Evolutionary conservation across 768 basidiomycete species (phyloP), one percentile per base, ranked within the genome.

Genomic region (Phlegmacium glaucopus): DNA sequence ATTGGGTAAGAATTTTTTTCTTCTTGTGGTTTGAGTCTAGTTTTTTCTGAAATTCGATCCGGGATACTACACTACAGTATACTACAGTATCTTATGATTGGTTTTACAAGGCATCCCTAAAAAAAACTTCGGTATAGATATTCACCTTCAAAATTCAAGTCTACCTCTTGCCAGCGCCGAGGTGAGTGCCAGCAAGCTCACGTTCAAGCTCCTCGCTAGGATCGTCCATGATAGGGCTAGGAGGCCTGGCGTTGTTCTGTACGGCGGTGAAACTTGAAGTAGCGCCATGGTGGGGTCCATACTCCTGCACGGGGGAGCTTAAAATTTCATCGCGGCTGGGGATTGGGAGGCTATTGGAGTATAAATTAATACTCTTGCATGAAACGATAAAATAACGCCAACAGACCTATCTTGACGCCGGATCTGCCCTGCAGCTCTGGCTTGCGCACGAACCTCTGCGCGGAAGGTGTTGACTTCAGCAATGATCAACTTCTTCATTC

Each of bases 401-500:
- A 61, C 68, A 34, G 47, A 87, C 88, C 83, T 89, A 52, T 90
- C 88, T 62, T 90, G 86, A 43, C 84, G 74, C 42, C 85, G 83
- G 39, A 87, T 79, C 62, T 88, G 87, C 4, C 82, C 82, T 9
- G 81, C 72, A 1, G 80, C 80, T 30, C 87, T 74, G 10, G 87
- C 82, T 58, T 94, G 91, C n/a, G 79, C 76, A 46, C 95, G 81
- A 7, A 98, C 94, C 62, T 94, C 85, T 8, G 86, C 78, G 30
- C 96, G 83, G 82, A 99, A 98, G 10, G 77, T 63, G 50, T 82
- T 83, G 32, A 97, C 95, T 66, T 98, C 94, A 25, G 94, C 82
- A 17, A 98, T 83, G 57, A 99, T 99, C 63, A 98, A 68, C 53
- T 80, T 82, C 69, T 95, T 91, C 96, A 99, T 99, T 8, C 96